Evolutionary conservation across 345 rosid genomes (phyloP).

Genomic region (Sonneratia caseolaris): DNA sequence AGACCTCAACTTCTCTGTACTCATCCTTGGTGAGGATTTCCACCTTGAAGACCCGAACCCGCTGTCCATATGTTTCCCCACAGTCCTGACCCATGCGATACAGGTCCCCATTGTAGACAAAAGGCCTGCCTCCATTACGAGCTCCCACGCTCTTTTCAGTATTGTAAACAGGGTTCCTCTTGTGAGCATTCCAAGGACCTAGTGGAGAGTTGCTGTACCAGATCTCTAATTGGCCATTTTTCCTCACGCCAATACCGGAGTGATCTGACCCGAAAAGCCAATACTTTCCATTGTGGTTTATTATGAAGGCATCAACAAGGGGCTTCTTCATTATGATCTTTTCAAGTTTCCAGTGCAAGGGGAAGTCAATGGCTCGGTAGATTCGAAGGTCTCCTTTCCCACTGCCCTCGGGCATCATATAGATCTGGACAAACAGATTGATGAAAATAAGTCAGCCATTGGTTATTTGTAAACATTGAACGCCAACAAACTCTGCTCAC

Average conservation of each 20-base stretch:
- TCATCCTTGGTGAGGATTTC: conserved; percentile 53
- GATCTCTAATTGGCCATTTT: conserved; percentile 77
- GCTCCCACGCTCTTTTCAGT: conserved; percentile 53
- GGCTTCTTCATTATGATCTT: conserved; percentile 62
- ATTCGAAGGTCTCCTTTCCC: conserved; percentile 62
- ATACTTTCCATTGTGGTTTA: conserved; percentile 48
- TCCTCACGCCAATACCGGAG: conserved; percentile 44
- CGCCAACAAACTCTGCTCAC: not conserved
- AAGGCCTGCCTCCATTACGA: conserved; percentile 89
- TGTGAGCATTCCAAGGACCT: conserved; percentile 94
- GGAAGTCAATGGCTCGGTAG: conserved; percentile 71
- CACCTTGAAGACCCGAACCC: conserved; percentile 52
- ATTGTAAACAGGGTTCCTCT: conserved; percentile 76
- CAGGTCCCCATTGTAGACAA: conserved; percentile 53
- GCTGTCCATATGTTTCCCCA: conserved; percentile 72
- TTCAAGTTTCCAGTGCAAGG: conserved; percentile 70
- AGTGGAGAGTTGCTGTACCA: conserved; percentile 83
- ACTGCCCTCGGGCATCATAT: conserved; percentile 91
- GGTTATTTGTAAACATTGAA: not conserved
- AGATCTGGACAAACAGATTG: conserved; percentile 41
- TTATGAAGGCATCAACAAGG: conserved; percentile 54
- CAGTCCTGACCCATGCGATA: conserved; percentile 97
- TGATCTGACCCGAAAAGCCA: conserved; percentile 94
- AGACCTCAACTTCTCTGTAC: conserved; percentile 71
- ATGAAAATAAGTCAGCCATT: not conserved